Base-by-base conservation (phyloP, 2,329 filamentous ascomycete genomes). In the Botryotinia calthae region DNA sequence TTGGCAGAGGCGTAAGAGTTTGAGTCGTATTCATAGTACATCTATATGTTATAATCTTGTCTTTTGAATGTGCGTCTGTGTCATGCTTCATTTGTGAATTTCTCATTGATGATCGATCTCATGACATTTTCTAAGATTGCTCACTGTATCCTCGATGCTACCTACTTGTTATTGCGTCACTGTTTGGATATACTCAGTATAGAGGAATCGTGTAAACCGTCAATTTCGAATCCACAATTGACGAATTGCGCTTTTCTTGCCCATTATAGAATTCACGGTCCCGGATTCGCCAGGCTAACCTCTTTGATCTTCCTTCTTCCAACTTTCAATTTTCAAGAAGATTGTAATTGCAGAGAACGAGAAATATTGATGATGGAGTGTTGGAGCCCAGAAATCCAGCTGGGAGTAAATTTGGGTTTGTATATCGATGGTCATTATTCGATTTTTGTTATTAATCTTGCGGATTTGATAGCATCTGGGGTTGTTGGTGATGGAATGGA, bases 21-120 rank as follows among this genome's bases (percentile, higher is more conserved):
- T 56, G 34, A 28, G 25, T 56, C 10, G 20, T 4, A 54, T 25
- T 54, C 25, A 54, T 54, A 42, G n/a, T 68, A 56, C 16, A 44
- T 34, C 9, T 31, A 56, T 31, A 56, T 68, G 9, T 56, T 68
- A 9, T 68, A 56, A 68, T 68, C 6, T 68, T 22, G 40, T 68
- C 10, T 56, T 42, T 56, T 58, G 18, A 56, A 28, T 10, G 28
- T 54, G 34, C 20, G 42, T 44, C 1, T 31, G 48, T 20, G 18
- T 1, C 1, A 9, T 12, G 9, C 10, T 28, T 14, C 25, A 8
- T 42, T 2, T 67, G 9, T 42, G 48, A n/a, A 16, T n/a, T 5
- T 31, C 51, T 44, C 2, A 44, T 14, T 16, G 16, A 28, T 54
- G 48, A 18, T 28, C 28, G 51, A 54, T 54, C n/a, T 16, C 2